Conservation (phyloP, 2,329 filamentous ascomycete species). For the Arthrobotrys sinensis region DNA sequence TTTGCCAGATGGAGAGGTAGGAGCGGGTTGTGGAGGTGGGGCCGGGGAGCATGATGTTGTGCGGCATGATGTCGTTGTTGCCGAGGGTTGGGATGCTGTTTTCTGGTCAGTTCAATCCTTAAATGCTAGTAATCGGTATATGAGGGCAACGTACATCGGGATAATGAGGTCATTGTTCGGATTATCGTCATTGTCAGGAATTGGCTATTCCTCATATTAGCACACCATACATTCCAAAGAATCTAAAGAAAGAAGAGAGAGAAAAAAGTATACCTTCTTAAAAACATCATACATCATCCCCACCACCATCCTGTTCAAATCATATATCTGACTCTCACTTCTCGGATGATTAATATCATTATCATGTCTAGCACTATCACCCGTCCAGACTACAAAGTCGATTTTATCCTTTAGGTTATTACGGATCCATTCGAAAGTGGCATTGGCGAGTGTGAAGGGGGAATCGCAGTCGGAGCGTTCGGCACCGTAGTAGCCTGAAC, state of each 20-base stretch:
- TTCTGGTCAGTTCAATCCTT: background rate
- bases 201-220: slow-evolving; percentile 47
- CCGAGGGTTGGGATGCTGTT: slow-evolving; percentile 87
- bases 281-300: slow-evolving; percentile 84
- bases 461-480: slow-evolving; percentile 92
- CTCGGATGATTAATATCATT: slow-evolving; percentile 86
- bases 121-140: background rate
- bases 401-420: slow-evolving; percentile 82
- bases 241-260: background rate
- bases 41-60: slow-evolving; percentile 89
- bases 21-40: slow-evolving; percentile 88
- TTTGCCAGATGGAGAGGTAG: slow-evolving; percentile 84
- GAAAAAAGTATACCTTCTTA: slow-evolving; percentile 67
- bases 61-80: slow-evolving; percentile 97
- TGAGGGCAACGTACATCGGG: slow-evolving; percentile 69
- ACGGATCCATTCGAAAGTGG: slow-evolving; percentile 90
- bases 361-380: slow-evolving; percentile 90
- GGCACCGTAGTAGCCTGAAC: slow-evolving; percentile 85
- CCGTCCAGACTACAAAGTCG: slow-evolving; percentile 94
- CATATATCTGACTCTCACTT: slow-evolving; percentile 80
- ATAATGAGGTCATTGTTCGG: slow-evolving; percentile 77
- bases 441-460: slow-evolving; percentile 83
- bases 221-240: background rate
- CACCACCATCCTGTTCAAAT: slow-evolving; percentile 82
- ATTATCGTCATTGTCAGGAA: slow-evolving; percentile 67